A percentile compares a stretch with the other conserved stretches of the same genome.
Evolutionary conservation across 257 asterid species (phyloP).

Genomic region (Solanum appendiculatum): DNA sequence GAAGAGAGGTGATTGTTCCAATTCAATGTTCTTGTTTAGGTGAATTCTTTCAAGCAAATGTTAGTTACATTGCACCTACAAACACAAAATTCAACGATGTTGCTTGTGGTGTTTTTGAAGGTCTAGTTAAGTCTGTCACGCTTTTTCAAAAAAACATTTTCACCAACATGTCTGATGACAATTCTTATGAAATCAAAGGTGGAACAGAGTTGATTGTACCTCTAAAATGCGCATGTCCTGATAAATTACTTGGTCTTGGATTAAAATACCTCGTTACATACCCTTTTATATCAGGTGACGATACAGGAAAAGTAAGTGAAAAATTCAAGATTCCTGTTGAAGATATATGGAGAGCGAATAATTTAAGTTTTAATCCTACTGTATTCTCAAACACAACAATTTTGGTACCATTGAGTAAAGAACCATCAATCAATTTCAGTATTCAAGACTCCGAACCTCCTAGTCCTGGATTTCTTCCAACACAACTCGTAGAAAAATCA

Average conservation of each 20-base stretch:
- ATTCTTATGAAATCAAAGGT: not conserved
- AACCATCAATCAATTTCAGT: constrained; percentile 37
- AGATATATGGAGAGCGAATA: constrained; percentile 40
- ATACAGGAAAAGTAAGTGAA: constrained; percentile 14
- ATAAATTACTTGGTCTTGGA: not conserved
- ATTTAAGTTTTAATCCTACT: constrained; percentile 29
- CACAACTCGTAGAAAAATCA: constrained; percentile 9
- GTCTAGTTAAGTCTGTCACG: constrained; percentile 38
- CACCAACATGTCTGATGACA: not conserved
- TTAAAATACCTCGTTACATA: constrained; percentile 46
- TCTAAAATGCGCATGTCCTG: constrained; percentile 66
- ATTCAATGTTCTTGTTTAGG: constrained; percentile 37
- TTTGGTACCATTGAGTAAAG: constrained; percentile 40
- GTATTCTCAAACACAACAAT: constrained; percentile 53
- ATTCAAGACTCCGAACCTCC: constrained; percentile 35
- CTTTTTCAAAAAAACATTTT: constrained; percentile 25
- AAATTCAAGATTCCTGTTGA: constrained; percentile 40
- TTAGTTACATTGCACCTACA: constrained; percentile 14
- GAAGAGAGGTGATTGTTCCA: constrained; percentile 49
- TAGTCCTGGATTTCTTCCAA: constrained; percentile 47
- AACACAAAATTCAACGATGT: constrained; percentile 9
- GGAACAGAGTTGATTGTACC: constrained; percentile 38
- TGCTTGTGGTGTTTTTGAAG: constrained; percentile 46
- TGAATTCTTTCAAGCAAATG: constrained; percentile 20
- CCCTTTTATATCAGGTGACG: constrained; percentile 39